Evolutionary conservation across 495 filamentous ascomycete species (phyloP).

Genomic region (Penicillium fimorum): DNA sequence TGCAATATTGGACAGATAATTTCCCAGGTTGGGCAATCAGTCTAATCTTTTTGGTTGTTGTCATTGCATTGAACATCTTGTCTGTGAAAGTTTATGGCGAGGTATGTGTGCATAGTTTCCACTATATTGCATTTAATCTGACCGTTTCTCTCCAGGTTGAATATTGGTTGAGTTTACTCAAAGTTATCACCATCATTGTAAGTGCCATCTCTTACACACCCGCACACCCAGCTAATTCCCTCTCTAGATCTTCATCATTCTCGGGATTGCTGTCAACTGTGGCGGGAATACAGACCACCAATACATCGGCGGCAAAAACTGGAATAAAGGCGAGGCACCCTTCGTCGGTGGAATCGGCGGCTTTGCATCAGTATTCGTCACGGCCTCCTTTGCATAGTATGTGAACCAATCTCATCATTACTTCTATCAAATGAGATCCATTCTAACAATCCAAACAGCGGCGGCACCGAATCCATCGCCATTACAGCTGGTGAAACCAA

Average conservation of each 20-base stretch:
- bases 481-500: constrained; percentile 56
- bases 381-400: constrained; percentile 51
- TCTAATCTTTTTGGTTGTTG: constrained; percentile 51
- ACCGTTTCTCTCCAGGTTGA: constrained; percentile 37
- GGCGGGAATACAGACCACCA: constrained; percentile 45
- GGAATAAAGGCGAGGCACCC: constrained; percentile 47
- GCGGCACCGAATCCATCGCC: constrained; percentile 57
- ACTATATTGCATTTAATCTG: constrained; percentile 4
- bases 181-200: constrained; percentile 54
- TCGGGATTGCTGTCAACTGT: constrained; percentile 52
- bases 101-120: constrained; percentile 25
- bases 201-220: background rate
- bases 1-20: constrained; percentile 53
- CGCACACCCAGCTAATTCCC: background rate
- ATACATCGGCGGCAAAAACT: constrained; percentile 49
- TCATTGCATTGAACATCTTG: constrained; percentile 50
- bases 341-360: constrained; percentile 55
- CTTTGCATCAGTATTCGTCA: constrained; percentile 54
- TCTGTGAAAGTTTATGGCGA: constrained; percentile 56
- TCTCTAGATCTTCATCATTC: constrained; percentile 51
- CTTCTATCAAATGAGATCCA: background rate
- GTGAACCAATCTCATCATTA: constrained; percentile 6
- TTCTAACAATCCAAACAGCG: constrained; percentile 31
- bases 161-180: constrained; percentile 55
- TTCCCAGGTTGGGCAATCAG: constrained; percentile 52